Conservation (phyloP, 805 yeast genomes). For the Suhomyces sp. region DNA sequence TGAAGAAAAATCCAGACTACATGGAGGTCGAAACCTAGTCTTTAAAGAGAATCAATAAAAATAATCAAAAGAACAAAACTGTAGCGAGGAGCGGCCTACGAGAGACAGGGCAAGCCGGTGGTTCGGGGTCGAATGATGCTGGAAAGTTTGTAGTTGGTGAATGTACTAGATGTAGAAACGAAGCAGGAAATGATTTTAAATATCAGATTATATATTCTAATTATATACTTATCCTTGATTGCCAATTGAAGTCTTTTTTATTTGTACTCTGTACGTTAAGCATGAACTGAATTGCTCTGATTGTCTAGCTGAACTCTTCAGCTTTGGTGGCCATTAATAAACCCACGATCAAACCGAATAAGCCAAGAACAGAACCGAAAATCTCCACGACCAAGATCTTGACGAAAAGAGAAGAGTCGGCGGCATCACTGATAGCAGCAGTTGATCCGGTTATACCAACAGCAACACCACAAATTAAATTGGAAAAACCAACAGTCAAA, state of each 20-base stretch:
- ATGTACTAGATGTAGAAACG: background rate
- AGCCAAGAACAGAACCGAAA: slow-evolving; percentile 93
- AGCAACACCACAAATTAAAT: slow-evolving; percentile 93
- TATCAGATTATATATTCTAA: background rate
- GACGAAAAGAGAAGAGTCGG: slow-evolving; percentile 91
- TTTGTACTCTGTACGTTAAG: background rate
- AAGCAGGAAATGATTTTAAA: background rate
- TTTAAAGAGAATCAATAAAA: slow-evolving; percentile 1
- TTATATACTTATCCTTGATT: too few relatives aligned
- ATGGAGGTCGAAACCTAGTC: slow-evolving; percentile 51
- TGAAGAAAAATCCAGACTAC: slow-evolving; percentile 86
- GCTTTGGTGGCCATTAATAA: slow-evolving; percentile 96
- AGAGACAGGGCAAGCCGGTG: too few relatives aligned
- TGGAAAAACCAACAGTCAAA: slow-evolving; percentile 87
- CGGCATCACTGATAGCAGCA: slow-evolving; percentile 98
- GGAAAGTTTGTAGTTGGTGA: background rate
- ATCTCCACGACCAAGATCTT: slow-evolving; percentile 96
- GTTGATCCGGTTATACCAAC: slow-evolving; percentile 98
- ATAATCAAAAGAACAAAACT: background rate
- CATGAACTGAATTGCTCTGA: background rate
- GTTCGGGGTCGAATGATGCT: too few relatives aligned
- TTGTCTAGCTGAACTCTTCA: slow-evolving; percentile 64
- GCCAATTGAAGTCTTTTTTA: background rate
- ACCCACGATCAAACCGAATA: slow-evolving; percentile 95
- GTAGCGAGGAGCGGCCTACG: too few relatives aligned